These are phyloP conservation scores for Limonomyces culmigenus DNA, from an alignment of 1,284 basidiomycete genomes.

Conservation along the genomic window DNA sequence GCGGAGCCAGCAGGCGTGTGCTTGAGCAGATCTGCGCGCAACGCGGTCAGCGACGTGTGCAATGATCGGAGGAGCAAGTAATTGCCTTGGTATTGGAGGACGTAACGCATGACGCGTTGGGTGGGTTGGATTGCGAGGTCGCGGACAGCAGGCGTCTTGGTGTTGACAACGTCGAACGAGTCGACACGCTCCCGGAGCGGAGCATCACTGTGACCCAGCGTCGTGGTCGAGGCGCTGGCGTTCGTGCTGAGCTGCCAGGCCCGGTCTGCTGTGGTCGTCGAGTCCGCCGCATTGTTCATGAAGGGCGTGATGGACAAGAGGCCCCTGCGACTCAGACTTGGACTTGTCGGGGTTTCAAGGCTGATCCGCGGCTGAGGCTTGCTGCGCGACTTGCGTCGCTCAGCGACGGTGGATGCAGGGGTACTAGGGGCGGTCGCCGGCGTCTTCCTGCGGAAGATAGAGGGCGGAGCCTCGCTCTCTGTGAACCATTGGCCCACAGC, in stretches of 20 bases:
- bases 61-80: slow-evolving; percentile 5
- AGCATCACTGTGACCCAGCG: neutral
- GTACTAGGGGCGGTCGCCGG: too few species aligned
- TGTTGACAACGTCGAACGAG: too few species aligned
- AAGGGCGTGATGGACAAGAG: too few species aligned
- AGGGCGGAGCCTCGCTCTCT: too few species aligned
- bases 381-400: slow-evolving; percentile 7
- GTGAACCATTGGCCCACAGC: slow-evolving; percentile 42
- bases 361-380: neutral
- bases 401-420: too few species aligned
- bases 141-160: slow-evolving; percentile 23
- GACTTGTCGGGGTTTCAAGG: too few species aligned
- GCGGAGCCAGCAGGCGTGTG: slow-evolving; percentile 25
- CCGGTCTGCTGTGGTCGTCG: too few species aligned
- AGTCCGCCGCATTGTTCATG: too few species aligned
- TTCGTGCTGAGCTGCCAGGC: too few species aligned
- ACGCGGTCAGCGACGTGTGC: neutral
- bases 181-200: slow-evolving; percentile 10
- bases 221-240: slow-evolving; percentile 3
- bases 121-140: slow-evolving; percentile 56
- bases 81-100: slow-evolving; percentile 46
- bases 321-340: too few species aligned
- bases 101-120: slow-evolving; percentile 54
- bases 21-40: slow-evolving; percentile 24
- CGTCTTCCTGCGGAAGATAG: too few species aligned